Percentiles rank a stretch among this genome's conserved stretches.
These are phyloP conservation scores for Cardamine occulta DNA, from an alignment of 345 rosid species.

Conservation along the genomic window DNA sequence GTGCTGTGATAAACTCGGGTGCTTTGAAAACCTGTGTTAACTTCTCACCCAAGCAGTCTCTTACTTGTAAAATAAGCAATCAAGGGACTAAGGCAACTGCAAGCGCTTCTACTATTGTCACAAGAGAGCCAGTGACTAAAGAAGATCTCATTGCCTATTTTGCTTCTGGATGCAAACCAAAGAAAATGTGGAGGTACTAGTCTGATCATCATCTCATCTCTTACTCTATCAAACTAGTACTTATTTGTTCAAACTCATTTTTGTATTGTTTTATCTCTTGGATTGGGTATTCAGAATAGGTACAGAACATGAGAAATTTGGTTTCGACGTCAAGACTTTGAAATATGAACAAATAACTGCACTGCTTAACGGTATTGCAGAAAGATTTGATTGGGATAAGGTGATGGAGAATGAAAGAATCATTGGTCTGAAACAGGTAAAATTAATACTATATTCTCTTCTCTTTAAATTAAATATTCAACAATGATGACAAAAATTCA, in stretches of 20 bases:
- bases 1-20: constrained; percentile 31
- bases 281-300: constrained; percentile 69
- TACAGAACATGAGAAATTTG: constrained; percentile 91
- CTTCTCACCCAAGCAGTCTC: constrained; percentile 45
- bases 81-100: constrained; percentile 53
- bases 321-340: constrained; percentile 76
- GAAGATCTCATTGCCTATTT: constrained; percentile 80
- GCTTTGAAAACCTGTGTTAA: constrained; percentile 26
- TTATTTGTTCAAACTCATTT: not conserved
- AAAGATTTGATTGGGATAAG: constrained; percentile 95
- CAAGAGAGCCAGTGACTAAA: constrained; percentile 66
- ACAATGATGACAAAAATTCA: not conserved
- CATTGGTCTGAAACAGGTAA: constrained; percentile 85
- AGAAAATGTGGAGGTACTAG: constrained; percentile 78
- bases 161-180: constrained; percentile 87
- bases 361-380: constrained; percentile 79
- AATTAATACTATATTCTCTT: not conserved
- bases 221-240: not conserved
- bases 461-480: not conserved
- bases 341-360: constrained; percentile 78
- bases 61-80: constrained; percentile 32
- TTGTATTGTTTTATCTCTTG: not conserved
- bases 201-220: not conserved
- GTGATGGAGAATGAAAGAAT: constrained; percentile 73
- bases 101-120: constrained; percentile 58